Conservation (phyloP, 441 rosid genomes). For the Flueggea neowawraea region DNA sequence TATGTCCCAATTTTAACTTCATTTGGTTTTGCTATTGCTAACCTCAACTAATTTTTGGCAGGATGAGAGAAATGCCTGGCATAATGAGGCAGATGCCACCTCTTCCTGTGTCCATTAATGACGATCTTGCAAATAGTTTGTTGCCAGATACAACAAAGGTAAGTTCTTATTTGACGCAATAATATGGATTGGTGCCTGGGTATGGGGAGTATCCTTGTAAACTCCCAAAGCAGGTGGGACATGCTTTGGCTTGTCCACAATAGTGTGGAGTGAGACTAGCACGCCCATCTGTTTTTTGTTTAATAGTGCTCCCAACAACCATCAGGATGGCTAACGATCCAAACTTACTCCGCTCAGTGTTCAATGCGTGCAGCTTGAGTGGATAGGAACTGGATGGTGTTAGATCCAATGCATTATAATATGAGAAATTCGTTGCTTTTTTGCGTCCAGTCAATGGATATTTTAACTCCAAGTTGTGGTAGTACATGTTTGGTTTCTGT, state of each 20-base stretch:
- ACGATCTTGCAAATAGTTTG: slow-evolving; percentile 69
- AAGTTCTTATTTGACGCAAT: slow-evolving; percentile 12
- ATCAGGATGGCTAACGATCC: no score
- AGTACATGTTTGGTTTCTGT: no score
- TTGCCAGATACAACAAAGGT: slow-evolving; percentile 55
- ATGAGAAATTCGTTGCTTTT: neutral
- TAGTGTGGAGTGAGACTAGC: no score
- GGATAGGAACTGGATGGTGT: no score
- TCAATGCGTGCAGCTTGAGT: no score
- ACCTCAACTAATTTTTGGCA: slow-evolving; percentile 29
- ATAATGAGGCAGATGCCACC: slow-evolving; percentile 97
- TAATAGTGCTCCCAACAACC: no score
- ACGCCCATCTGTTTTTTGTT: no score
- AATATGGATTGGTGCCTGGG: neutral
- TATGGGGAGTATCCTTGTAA: no score
- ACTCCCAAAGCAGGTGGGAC: no score
- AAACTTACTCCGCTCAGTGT: no score
- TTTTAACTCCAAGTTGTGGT: no score
- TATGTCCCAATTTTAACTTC: slow-evolving; percentile 7
- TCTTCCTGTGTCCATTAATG: slow-evolving; percentile 67
- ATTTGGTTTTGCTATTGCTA: slow-evolving; percentile 5
- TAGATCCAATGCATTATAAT: neutral
- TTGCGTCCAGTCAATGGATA: neutral
- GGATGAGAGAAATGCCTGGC: slow-evolving; percentile 89
- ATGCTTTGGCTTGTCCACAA: no score